Evolutionary conservation across 2,329 filamentous ascomycete species (phyloP), one percentile per base, ranked within the genome.

Genomic region (Pseudogymnoascus sp.): DNA sequence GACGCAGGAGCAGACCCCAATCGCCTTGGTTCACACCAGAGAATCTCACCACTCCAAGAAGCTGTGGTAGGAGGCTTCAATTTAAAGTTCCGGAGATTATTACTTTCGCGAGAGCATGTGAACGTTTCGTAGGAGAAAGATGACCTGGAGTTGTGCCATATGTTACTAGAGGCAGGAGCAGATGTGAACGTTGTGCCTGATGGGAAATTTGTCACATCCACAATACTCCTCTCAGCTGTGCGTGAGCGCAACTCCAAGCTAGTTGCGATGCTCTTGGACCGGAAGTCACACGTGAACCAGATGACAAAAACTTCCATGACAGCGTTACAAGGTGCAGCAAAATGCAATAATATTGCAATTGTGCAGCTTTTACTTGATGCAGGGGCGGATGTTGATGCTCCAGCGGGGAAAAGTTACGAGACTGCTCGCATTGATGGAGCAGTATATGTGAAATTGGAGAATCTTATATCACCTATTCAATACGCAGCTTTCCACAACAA

Each of bases 341-440:
- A 38, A 22, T 41, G n/a, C 15, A 39, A 47, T 20, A 28, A 60
- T n/a, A n/a, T 58, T 14, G 64, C 61, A 14, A 60, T 59, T 14
- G 57, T 60, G 22, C 47, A 63, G 22, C 33, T 62, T 50, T 78
- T 89, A 35, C 76, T 89, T 14, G 77, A 75, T 14, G 83, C 85
- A 0, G 86, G 86, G 12, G 63, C 64, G 2, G 59, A 66, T 59
- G 35, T 64, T 15, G 28, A 65, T 60, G 61, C 61, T 35, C 61
- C 61, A 50, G 9, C n/a, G 7, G 61, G 63, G 11, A 22, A 50
- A 37, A 14, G 5, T 2, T 65, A 65, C 39, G 15, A 62, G 41
- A 39, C 50, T 5, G 47, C 58, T 61, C 60, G 60, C 57, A 30
- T 25, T 25, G 39, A 41, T 58, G 62, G 58, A 22, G 20, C 18